Base-by-base conservation (phyloP, 164 flowering plant species). In the Nymphaea colorata region DNA sequence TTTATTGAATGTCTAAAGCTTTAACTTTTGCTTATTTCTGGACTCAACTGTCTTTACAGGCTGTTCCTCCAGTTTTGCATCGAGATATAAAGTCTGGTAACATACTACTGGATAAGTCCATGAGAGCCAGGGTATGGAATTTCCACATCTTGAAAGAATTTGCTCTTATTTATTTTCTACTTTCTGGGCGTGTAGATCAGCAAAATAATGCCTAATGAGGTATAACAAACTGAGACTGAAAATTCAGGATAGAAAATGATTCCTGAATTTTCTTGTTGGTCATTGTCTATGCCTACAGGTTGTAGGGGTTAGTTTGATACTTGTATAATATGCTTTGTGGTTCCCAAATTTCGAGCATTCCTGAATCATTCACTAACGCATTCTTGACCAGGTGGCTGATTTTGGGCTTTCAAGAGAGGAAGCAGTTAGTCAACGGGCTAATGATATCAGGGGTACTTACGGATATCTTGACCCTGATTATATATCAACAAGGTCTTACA, bases 391-490 rank as follows among this genome's bases (percentile, higher is more conserved):
- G 98, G 98, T 91, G 3, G 93, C 97, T 77, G 99, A 94, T 78
- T 94, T 94, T 79, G 98, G 98, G 70, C 88, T 94, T 69, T 94
- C 98, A 68, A 86, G 91, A 80, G 98, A 94, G 77, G 98, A 87
- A 77, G 77, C 84, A 83, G 84, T 88, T 43, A 82, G 78, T 72
- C 79, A 72, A 64, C 87, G 86, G 70, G 89, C 77, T 3, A 81
- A 88, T 47, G 85, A 87, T 74, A 69, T 94, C 62, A 78, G 84
- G 57, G 99, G 99, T 65, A 94, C 99, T 60, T 91, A 88, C 70
- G 98, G 99, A 15, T 94, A 94, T 81, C 95, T 94, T 47, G 99
- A 94, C 78, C 99, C 98, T 4, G 96, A 91, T 76, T 94, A 94
- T 69, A 71, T 94, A 66, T 91, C 99, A 64, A 73, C 96, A 36